Base-by-base conservation (phyloP, 225 moss, liverwort and hornwort genomes). In the Takakia lepidozioides region DNA sequence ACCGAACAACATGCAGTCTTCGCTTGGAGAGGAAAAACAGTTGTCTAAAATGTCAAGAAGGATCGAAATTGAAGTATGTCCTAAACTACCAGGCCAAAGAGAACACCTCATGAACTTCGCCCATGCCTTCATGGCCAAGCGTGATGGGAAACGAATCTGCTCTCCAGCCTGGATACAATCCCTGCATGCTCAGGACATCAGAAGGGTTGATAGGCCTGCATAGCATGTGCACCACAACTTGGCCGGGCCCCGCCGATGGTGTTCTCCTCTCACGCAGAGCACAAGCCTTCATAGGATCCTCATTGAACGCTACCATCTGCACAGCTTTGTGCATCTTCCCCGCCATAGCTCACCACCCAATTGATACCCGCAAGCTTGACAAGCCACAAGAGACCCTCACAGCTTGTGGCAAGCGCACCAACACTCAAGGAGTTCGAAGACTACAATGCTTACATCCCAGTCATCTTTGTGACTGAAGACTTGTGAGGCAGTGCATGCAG, bases 41-140 rank as follows among this genome's bases (percentile, higher is more conserved):
- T 32, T 32, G 32, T 32, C 32, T 0, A 11, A 11, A 32, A 6
- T 11, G 11, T 32, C 32, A 32, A 7, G 11, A 32, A 11, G 32
- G 1, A 32, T 32, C 32, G 11, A 1, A 11, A 32, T 32, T 11
- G 7, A 11, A 6, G 32, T 32, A 32, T 11, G 11, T 32, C 8
- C 7, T 32, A n/a, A n/a, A n/a, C n/a, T n/a, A n/a, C n/a, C n/a
- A n/a, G n/a, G n/a, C n/a, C n/a, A 38, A 14, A 3, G 3, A 38
- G 14, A 14, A 15, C 23, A 46, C 56, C 56, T 46, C 45, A 25
- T 25, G 35, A 19, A 46, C 25, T 3, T 20, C 10, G 20, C 44
- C 57, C 64, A 64, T 51, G 37, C 57, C 44, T 36, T 64, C 57
- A 21, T 27, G 35, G 4, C 64, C 64, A 1, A 64, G 9, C 6